phyloP scores from a whole-genome alignment of 2,329 filamentous ascomycete species.

The Xylogone sp. region DNA sequence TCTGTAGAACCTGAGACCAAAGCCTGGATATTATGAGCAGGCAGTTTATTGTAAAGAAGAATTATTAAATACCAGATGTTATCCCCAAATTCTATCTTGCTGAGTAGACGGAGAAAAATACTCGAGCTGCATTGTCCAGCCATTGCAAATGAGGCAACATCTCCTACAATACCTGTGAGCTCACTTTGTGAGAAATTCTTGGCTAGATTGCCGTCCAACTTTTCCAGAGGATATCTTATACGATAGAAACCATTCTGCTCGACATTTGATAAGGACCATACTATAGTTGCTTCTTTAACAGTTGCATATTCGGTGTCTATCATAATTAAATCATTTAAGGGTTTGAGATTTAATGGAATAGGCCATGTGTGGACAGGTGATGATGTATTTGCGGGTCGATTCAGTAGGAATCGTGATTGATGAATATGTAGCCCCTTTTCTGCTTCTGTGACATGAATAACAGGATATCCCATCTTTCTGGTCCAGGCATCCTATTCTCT shows the following conservation, averaged over 20 bases:
- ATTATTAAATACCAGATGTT: no score
- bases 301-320: conserved; percentile 33
- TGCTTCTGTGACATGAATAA: conserved; percentile 56
- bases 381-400: conserved; percentile 56
- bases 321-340: conserved; percentile 58
- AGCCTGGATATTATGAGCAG: no score
- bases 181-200: conserved; percentile 44
- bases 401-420: conserved; percentile 67
- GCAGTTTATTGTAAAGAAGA: no score
- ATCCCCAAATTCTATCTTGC: no score
- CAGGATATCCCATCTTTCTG: conserved; percentile 66
- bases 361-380: conserved; percentile 38
- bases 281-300: conserved; percentile 27
- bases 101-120: no score
- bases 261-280: conserved; percentile 70
- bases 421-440: conserved; percentile 48
- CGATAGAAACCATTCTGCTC: conserved; percentile 67
- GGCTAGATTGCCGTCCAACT: conserved; percentile 36
- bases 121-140: no score
- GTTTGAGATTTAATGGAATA: conserved; percentile 61
- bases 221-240: conserved; percentile 60
- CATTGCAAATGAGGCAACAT: conserved; percentile 58
- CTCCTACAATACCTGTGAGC: conserved; percentile 41
- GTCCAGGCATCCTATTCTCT: conserved; percentile 56
- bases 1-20: no score